Evolutionary conservation across 208 protist species (phyloP).

Genomic region (Leishmania martiniquensis): DNA sequence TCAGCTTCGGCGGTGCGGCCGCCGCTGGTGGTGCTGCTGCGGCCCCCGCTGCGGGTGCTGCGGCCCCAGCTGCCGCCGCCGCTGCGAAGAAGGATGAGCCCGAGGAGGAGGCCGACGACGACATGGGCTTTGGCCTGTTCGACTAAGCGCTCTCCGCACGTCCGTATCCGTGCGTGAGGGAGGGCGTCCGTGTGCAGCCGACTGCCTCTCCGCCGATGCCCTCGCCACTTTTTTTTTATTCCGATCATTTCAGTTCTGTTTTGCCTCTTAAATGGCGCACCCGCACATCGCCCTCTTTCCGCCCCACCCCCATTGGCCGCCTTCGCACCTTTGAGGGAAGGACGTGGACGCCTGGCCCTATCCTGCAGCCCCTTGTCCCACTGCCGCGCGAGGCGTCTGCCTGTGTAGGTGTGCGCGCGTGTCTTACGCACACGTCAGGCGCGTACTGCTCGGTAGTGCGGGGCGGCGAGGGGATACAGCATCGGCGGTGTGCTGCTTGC

Average conservation of each 20-base stretch:
- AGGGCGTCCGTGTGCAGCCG: background rate
- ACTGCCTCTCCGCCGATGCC: too few species aligned
- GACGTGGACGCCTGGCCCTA: background rate
- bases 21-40: conserved; percentile 42
- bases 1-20: conserved; percentile 70
- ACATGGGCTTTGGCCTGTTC: conserved; percentile 91
- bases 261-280: too few species aligned
- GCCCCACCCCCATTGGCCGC: background rate
- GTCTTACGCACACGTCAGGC: background rate
- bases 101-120: conserved; percentile 86
- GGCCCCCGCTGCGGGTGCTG: conserved; percentile 15
- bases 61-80: conserved; percentile 49
- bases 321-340: background rate
- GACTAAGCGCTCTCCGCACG: conserved; percentile 83
- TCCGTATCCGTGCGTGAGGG: background rate
- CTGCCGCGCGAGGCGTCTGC: background rate
- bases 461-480: background rate
- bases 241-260: too few species aligned
- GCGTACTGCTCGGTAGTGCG: background rate
- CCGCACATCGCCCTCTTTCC: background rate
- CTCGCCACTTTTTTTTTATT: too few species aligned
- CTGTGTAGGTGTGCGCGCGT: background rate
- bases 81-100: conserved; percentile 68
- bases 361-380: background rate
- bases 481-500: background rate